Conservation (phyloP, 176 grass and related monocot genomes). For the Poa annua region DNA sequence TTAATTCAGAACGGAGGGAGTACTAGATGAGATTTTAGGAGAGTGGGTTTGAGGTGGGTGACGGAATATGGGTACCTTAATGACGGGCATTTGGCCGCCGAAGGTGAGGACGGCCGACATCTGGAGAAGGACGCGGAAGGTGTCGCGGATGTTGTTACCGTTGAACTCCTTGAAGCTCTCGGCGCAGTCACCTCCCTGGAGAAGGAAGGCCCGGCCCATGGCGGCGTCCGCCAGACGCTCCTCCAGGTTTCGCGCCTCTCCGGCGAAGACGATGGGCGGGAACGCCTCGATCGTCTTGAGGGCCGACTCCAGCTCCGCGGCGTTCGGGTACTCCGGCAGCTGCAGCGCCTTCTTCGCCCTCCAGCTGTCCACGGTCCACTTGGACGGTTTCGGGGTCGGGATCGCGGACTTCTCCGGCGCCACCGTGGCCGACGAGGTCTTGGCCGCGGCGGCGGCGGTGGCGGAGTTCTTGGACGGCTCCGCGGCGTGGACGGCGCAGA, state of each 20-base stretch:
- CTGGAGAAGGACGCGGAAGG: slow-evolving; percentile 72
- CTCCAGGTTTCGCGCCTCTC: slow-evolving; percentile 63
- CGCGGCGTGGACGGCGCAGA: slow-evolving; percentile 57
- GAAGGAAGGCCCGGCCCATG: slow-evolving; percentile 61
- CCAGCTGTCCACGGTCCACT: slow-evolving; percentile 69
- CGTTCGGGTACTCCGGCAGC: slow-evolving; percentile 65
- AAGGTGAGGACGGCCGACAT: slow-evolving; percentile 80
- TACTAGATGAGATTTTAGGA: background rate
- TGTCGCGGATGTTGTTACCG: slow-evolving; percentile 72
- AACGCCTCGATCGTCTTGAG: slow-evolving; percentile 67
- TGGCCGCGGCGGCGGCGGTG: background rate
- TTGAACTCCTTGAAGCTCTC: slow-evolving; percentile 88
- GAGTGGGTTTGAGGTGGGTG: background rate
- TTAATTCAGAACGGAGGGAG: too few species aligned
- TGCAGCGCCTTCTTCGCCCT: slow-evolving; percentile 61
- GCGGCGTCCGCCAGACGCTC: slow-evolving; percentile 67
- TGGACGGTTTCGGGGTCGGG: background rate
- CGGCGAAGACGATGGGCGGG: slow-evolving; percentile 74
- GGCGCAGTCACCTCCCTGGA: slow-evolving; percentile 76
- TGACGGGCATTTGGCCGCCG: slow-evolving; percentile 65
- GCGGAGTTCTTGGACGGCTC: slow-evolving; percentile 40
- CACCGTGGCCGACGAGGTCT: slow-evolving; percentile 31
- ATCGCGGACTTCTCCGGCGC: slow-evolving; percentile 14
- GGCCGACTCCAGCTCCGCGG: slow-evolving; percentile 52
- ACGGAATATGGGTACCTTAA: slow-evolving; percentile 53